Percentiles rank a stretch among this genome's conserved stretches.
phyloP scores from a whole-genome alignment of 2,329 filamentous ascomycete genomes.

The Arthrobotrys megalospora region DNA sequence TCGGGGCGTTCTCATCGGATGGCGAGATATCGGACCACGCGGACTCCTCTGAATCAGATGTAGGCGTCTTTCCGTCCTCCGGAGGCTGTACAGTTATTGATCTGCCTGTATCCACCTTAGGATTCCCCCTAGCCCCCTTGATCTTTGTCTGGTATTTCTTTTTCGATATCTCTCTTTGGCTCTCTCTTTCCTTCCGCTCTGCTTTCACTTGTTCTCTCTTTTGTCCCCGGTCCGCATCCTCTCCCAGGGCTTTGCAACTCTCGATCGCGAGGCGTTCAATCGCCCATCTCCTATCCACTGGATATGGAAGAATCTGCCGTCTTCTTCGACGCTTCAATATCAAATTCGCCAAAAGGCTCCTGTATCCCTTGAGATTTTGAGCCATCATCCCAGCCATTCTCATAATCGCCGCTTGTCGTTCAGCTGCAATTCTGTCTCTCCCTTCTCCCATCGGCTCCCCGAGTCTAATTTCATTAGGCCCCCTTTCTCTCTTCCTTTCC shows the following conservation, averaged over 20 bases:
- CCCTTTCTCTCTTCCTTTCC: background rate
- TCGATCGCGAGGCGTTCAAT: slow-evolving; percentile 1
- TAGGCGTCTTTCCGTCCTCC: background rate
- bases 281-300: slow-evolving; percentile 19
- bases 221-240: background rate
- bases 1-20: too few relatives aligned
- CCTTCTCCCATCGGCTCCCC: background rate
- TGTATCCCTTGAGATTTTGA: background rate
- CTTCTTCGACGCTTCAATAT: slow-evolving; percentile 17
- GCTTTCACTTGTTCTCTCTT: background rate
- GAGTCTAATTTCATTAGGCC: background rate
- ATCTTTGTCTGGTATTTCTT: background rate
- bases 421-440: background rate
- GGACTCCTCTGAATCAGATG: too few relatives aligned
- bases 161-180: background rate
- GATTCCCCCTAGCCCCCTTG: background rate
- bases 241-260: background rate
- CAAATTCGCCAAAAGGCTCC: background rate
- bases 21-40: too few relatives aligned
- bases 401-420: slow-evolving; percentile 19
- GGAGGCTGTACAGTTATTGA: background rate
- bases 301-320: slow-evolving; percentile 12
- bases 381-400: slow-evolving; percentile 18
- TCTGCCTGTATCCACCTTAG: background rate
- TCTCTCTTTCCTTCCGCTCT: background rate